Conservation (phyloP, 1,139 yeast species). For the Nakaseomyces bracarensis region DNA sequence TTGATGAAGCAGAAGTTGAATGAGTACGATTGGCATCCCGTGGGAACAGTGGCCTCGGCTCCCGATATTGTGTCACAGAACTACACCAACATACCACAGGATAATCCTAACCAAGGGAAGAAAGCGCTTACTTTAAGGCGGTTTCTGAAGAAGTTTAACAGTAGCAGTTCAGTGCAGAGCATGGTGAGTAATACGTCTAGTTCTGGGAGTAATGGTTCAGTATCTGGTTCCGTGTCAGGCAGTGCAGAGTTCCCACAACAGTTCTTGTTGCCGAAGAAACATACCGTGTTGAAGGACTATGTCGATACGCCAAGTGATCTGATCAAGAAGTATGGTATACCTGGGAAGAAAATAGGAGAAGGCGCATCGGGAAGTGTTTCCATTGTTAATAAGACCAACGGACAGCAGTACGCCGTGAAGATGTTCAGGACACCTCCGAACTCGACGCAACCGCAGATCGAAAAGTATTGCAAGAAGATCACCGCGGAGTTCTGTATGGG, state of each 20-base stretch:
- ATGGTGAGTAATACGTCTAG: too few relatives aligned
- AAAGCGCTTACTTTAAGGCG: conserved; percentile 31
- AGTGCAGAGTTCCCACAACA: too few relatives aligned
- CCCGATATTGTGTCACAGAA: background rate
- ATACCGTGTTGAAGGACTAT: conserved; percentile 18
- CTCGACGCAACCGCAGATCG: conserved; percentile 26
- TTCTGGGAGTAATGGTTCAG: too few relatives aligned
- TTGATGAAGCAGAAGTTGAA: conserved; percentile 20
- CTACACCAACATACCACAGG: too few relatives aligned
- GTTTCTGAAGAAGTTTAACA: conserved; percentile 31
- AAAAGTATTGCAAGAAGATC: conserved; percentile 55
- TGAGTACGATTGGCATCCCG: conserved; percentile 12
- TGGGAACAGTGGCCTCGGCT: background rate
- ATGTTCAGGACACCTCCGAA: conserved; percentile 42
- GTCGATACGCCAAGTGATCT: conserved; percentile 34
- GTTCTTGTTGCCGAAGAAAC: conserved; percentile 12
- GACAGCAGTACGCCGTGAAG: conserved; percentile 57
- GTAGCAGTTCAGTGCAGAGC: conserved; percentile 8
- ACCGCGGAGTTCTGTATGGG: conserved; percentile 60
- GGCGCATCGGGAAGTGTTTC: conserved; percentile 77
- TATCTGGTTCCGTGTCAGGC: too few relatives aligned
- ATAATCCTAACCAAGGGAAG: conserved; percentile 14
- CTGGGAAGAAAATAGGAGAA: conserved; percentile 54
- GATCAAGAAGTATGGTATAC: conserved; percentile 49
- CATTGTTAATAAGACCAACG: conserved; percentile 44